Percentiles rank a stretch among this genome's conserved stretches.
Conservation (phyloP, 2,329 filamentous ascomycete species). For the Ophiocordyceps robertsii region DNA sequence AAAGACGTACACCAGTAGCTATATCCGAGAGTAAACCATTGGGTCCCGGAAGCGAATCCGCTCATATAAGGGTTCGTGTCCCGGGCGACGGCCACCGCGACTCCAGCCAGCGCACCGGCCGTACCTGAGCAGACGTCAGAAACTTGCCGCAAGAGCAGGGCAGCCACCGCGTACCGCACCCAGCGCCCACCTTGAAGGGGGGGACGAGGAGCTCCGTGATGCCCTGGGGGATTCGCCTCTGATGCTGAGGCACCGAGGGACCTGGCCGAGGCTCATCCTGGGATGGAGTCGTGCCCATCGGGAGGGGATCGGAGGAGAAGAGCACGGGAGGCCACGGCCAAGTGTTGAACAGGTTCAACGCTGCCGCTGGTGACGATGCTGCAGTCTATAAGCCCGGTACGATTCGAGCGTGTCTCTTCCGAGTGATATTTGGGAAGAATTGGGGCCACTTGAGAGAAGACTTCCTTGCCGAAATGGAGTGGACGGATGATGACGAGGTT, state of each 20-base stretch:
- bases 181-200: slow-evolving; percentile 45
- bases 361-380: too few species aligned
- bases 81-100: slow-evolving; percentile 57
- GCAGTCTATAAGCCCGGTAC: too few species aligned
- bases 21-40: slow-evolving; percentile 68
- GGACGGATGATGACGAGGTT: too few species aligned
- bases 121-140: slow-evolving; percentile 30
- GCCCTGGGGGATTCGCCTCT: slow-evolving; percentile 25
- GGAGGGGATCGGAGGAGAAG: background rate
- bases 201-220: slow-evolving; percentile 31
- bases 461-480: too few species aligned
- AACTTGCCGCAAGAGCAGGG: background rate
- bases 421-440: too few species aligned
- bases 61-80: slow-evolving; percentile 57
- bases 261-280: slow-evolving; percentile 7
- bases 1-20: slow-evolving; percentile 56
- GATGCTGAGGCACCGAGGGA: slow-evolving; percentile 8
- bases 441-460: too few species aligned
- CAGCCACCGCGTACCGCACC: slow-evolving; percentile 31
- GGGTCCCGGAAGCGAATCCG: slow-evolving; percentile 57
- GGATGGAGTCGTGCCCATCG: slow-evolving; percentile 6
- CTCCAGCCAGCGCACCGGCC: slow-evolving; percentile 50
- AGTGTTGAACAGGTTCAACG: too few species aligned
- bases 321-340: too few species aligned
- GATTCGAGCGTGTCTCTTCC: too few species aligned